A percentile compares a stretch with the other conserved stretches of the same genome.
Evolutionary conservation across 805 yeast genomes (phyloP).

Genomic region (Saturnispora bothae): DNA sequence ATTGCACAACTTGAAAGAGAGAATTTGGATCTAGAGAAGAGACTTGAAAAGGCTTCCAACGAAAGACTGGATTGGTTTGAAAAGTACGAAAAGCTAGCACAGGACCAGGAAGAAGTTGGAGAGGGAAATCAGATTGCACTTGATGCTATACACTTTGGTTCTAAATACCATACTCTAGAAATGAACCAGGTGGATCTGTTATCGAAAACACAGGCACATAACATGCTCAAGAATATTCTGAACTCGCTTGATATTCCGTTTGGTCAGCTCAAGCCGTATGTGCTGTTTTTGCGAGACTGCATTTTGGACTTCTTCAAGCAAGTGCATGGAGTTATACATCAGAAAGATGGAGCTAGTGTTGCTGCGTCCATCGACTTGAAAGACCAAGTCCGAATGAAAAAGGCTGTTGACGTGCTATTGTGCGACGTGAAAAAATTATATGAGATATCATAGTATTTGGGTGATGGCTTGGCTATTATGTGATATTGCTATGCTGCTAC

Average conservation of each 20-base stretch:
- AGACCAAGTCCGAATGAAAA: conserved; percentile 9
- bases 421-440: conserved; percentile 11
- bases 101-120: background rate
- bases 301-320: conserved; percentile 11
- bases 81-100: conserved; percentile 1
- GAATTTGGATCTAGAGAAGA: background rate
- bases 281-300: conserved; percentile 13
- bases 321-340: conserved; percentile 12
- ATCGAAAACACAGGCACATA: conserved; percentile 12
- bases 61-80: conserved; percentile 4
- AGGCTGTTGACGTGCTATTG: conserved; percentile 10
- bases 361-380: conserved; percentile 2
- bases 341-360: background rate
- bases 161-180: conserved; percentile 1
- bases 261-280: conserved; percentile 6
- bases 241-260: conserved; percentile 11
- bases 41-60: background rate
- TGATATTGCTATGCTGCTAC: background rate
- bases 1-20: background rate
- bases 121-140: background rate
- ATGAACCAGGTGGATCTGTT: conserved; percentile 12
- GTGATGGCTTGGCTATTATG: background rate
- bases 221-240: conserved; percentile 16
- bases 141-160: conserved; percentile 3
- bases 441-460: too few species aligned